Base-by-base conservation (phyloP, 106 monocot species). In the Platanthera zijinensis region DNA sequence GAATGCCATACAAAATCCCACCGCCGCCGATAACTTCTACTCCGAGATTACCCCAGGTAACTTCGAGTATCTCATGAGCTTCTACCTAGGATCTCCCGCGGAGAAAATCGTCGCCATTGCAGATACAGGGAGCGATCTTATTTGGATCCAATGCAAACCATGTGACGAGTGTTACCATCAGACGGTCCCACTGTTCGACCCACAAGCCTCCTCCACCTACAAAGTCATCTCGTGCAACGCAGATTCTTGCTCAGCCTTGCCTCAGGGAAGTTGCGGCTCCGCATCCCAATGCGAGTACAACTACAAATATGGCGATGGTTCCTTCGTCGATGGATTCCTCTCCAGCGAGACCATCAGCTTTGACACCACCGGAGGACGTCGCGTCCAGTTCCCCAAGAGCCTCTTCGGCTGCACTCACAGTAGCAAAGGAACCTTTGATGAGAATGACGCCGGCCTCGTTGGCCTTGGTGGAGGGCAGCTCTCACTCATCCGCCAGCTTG, bases 401-500 rank as follows among this genome's bases (percentile, higher is more conserved):
- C 1, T 28, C 1, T 89, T 89, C 73, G 89, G 89, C 0, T 86
- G 86, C 76, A 71, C 83, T 1, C 51, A 70, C 15, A 11, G 76
- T 5, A 76, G 30, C 18, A 56, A 48, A 0, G 89, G 89, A 2
- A 50, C 50, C 18, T 83, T 89, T 74, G 39, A 57, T 39, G 0
- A 49, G 15, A 15, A 59, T 13, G 64, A 28, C 1, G 54, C 49
- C 3, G 88, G 88, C 1, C 50, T 89, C 45, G 83, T 89, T 9
- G 88, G 88, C 11, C 86, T 89, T 25, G 89, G 84, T 2, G 71
- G 67, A 25, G 89, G 86, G 18, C 54, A 57, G 11, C 18, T 86
- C 1, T 89, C 89, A 8, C 83, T 89, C 12, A 76, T 86, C 21
- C 78, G 80, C 1, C 89, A 89, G 50, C 39, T 89, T 6, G 76